Evolutionary conservation across 2,329 filamentous ascomycete genomes (phyloP), one percentile per base, ranked within the genome.

Genomic region (Furcasterigmium furcatum): DNA sequence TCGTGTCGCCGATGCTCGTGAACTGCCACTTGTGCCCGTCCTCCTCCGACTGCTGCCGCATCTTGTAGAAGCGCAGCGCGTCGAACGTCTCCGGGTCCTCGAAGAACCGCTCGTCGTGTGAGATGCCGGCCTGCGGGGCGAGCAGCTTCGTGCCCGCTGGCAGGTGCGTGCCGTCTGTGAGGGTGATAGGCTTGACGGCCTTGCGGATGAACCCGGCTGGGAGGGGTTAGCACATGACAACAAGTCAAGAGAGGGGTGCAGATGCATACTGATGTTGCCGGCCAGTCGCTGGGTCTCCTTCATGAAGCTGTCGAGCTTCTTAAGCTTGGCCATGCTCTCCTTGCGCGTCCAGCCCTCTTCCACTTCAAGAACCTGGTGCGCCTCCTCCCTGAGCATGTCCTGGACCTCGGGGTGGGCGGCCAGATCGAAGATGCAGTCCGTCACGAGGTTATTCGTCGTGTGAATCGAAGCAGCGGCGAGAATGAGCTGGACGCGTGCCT

Each of bases 401-500:
- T 78, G 69, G 5, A 71, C 64, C 16, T 77, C 72, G 0, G 70
- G 71, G 27, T 74, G 59, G 4, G 69, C 66, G 4, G 70, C 68
- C 13, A 80, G 60, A 48, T 80, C 76, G 45, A 70, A 75, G 43
- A 80, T 62, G 46, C 72, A 68, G 50, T 78, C 73, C 20, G 69
- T 72, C 4, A 75, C 53, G 4, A 71, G 53, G 16, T 68, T 66
- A 47, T 68, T 71, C 1, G 70, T 73, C 2, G 70, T 71, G 46
- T 74, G 71, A 16, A 74, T 72, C 6, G 70, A 65, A 2, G 70
- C 69, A 5, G 71, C 66, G 16, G 67, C 65, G 9, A 73, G 52
- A 25, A 73, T 61, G n/a, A 75, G 61, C 51, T 73, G 69, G 24
- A 74, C 52, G 48, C 71, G 61, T 2, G 69, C 63, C 48, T 72